Evolutionary conservation across 768 basidiomycete genomes (phyloP).

Genomic region (Hemileccinum rubropunctum): DNA sequence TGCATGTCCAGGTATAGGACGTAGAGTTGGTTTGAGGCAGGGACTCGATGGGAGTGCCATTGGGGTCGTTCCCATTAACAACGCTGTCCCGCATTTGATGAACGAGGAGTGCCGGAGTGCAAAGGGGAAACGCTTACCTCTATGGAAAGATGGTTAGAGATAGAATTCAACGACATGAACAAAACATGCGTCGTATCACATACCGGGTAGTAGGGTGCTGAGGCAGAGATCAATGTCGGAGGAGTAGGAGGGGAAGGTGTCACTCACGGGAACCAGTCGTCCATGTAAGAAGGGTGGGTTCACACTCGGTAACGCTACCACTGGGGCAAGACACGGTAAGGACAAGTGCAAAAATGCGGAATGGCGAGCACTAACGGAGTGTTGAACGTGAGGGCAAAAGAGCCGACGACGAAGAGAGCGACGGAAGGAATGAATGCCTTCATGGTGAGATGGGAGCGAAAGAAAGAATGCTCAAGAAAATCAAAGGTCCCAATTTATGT

Average conservation of each 20-base stretch:
- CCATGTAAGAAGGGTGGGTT: slow-evolving; percentile 56
- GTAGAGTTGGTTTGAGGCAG: slow-evolving; percentile 42
- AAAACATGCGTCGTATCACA: slow-evolving; percentile 18
- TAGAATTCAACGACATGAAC: not conserved
- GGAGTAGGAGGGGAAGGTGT: not conserved
- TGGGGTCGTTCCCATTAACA: slow-evolving; percentile 47
- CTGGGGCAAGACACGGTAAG: slow-evolving; percentile 31
- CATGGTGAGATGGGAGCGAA: slow-evolving; percentile 38
- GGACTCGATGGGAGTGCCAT: slow-evolving; percentile 42
- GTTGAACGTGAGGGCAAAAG: slow-evolving; percentile 54
- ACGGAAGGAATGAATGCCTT: slow-evolving; percentile 40
- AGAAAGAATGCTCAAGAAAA: slow-evolving; percentile 18
- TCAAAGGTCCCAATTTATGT: slow-evolving; percentile 26
- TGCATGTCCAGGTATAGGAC: slow-evolving; percentile 53
- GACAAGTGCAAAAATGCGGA: not conserved
- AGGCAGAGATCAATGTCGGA: not conserved
- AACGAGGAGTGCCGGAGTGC: not conserved
- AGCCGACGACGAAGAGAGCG: slow-evolving; percentile 41
- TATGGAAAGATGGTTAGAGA: slow-evolving; percentile 17
- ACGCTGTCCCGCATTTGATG: slow-evolving; percentile 40
- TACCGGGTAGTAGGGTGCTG: slow-evolving; percentile 68
- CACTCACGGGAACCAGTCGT: slow-evolving; percentile 53
- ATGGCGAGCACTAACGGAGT: slow-evolving; percentile 58
- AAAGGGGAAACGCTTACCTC: slow-evolving; percentile 32
- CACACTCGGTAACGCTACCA: slow-evolving; percentile 49